phyloP scores from a whole-genome alignment of 257 asterid genomes.

The Solanum pimpinellifolium region DNA sequence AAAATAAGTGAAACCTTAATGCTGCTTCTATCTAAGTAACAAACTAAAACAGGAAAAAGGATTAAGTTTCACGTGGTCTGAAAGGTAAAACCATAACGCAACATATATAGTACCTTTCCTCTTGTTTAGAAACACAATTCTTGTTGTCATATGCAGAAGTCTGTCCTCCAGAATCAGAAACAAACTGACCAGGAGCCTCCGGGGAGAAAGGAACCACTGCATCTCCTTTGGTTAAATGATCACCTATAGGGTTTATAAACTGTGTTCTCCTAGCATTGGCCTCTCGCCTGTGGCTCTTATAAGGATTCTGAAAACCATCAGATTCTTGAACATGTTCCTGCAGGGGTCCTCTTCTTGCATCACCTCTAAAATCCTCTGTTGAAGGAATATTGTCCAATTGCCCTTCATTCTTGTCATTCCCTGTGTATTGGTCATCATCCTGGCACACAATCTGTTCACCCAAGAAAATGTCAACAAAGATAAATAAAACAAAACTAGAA shows the following conservation, averaged over 20 bases:
- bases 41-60: background rate
- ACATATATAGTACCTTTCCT: constrained; percentile 44
- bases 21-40: background rate
- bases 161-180: constrained; percentile 24
- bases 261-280: constrained; percentile 30
- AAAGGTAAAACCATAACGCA: background rate
- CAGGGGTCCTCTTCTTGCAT: constrained; percentile 37
- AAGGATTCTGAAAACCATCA: constrained; percentile 26
- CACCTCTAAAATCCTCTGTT: constrained; percentile 26
- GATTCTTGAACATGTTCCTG: constrained; percentile 31
- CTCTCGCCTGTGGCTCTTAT: constrained; percentile 39
- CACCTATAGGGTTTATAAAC: constrained; percentile 12
- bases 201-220: constrained; percentile 19
- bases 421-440: constrained; percentile 24
- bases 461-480: background rate
- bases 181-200: constrained; percentile 15
- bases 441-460: constrained; percentile 65
- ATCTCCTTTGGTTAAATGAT: constrained; percentile 28
- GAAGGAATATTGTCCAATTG: constrained; percentile 34
- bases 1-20: background rate
- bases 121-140: constrained; percentile 28
- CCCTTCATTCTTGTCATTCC: constrained; percentile 24
- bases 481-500: background rate
- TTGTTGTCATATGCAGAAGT: constrained; percentile 10
- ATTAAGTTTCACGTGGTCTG: background rate